A percentile compares a stretch with the other conserved stretches of the same genome.
These are phyloP conservation scores for Glomus cerebriforme DNA, from an alignment of 192 early-diverging fungal species.

Conservation along the genomic window DNA sequence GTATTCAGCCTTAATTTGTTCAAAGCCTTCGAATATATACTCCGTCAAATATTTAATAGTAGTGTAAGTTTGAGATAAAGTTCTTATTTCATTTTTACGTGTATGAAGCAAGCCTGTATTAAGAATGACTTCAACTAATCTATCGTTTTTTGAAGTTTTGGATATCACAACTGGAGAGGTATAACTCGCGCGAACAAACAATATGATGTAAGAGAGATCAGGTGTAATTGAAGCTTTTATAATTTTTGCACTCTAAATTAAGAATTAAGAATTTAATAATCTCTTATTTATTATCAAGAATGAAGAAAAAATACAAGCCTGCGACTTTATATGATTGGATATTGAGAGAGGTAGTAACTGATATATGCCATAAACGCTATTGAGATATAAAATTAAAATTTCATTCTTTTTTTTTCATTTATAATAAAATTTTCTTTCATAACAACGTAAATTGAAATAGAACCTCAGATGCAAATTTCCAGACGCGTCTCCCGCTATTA, in stretches of 20 bases:
- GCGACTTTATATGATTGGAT: constrained; percentile 4
- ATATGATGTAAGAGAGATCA: constrained; percentile 29
- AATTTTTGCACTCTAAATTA: constrained; percentile 14
- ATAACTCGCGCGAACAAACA: constrained; percentile 1
- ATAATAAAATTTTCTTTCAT: neutral
- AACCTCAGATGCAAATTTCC: constrained; percentile 38
- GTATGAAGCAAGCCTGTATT: constrained; percentile 31
- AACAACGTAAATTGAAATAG: neutral
- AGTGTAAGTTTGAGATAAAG: constrained; percentile 30
- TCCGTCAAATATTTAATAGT: constrained; percentile 22
- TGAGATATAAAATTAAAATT: neutral
- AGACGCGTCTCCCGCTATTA: constrained; percentile 30
- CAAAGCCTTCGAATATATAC: constrained; percentile 27
- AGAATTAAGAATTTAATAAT: neutral
- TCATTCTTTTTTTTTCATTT: neutral
- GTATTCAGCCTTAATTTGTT: constrained; percentile 19
- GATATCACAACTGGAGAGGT: neutral
- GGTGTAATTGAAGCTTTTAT: constrained; percentile 27
- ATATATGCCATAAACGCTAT: constrained; percentile 36
- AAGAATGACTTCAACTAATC: constrained; percentile 7
- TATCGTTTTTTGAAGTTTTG: neutral
- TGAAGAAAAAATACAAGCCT: neutral
- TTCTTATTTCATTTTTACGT: constrained; percentile 31
- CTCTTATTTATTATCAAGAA: neutral
- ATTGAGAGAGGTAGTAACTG: constrained; percentile 30